Evolutionary conservation across 192 early-diverging fungal genomes (phyloP).

Genomic region (Phycomyces blakesleeanus): DNA sequence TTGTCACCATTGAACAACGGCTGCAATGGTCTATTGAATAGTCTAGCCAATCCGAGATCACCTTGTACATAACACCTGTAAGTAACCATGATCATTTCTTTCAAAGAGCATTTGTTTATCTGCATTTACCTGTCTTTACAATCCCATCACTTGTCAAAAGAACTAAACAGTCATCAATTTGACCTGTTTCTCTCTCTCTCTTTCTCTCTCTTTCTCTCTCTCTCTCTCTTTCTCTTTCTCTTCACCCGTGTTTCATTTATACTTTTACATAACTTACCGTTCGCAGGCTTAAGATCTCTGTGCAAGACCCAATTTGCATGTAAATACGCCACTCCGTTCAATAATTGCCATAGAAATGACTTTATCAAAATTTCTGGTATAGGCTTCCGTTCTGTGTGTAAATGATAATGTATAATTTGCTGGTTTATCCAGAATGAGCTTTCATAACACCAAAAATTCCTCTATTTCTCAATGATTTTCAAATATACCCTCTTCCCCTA

Average conservation of each 20-base stretch:
- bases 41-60: slow-evolving; percentile 87
- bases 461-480: too few relatives aligned
- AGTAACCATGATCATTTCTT: too few relatives aligned
- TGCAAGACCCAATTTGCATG: slow-evolving; percentile 85
- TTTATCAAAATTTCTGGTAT: slow-evolving; percentile 84
- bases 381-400: slow-evolving; percentile 71
- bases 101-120: too few relatives aligned
- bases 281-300: slow-evolving; percentile 92
- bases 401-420: slow-evolving; percentile 90
- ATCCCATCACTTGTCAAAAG: slow-evolving; percentile 84
- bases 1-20: slow-evolving; percentile 82
- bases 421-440: slow-evolving; percentile 26
- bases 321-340: slow-evolving; percentile 85
- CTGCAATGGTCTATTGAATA: slow-evolving; percentile 68
- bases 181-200: background rate
- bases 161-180: slow-evolving; percentile 36
- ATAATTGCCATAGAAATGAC: slow-evolving; percentile 83
- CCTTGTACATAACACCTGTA: slow-evolving; percentile 50
- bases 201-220: background rate
- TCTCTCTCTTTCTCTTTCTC: too few relatives aligned
- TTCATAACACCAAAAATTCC: too few relatives aligned
- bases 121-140: slow-evolving; percentile 70
- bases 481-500: too few relatives aligned
- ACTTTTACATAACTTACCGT: slow-evolving; percentile 33
- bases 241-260: background rate